A percentile compares a stretch with the other conserved stretches of the same genome.
These are phyloP conservation scores for Suhomyces yuchorum DNA, from an alignment of 1,139 yeast genomes.

Conservation along the genomic window DNA sequence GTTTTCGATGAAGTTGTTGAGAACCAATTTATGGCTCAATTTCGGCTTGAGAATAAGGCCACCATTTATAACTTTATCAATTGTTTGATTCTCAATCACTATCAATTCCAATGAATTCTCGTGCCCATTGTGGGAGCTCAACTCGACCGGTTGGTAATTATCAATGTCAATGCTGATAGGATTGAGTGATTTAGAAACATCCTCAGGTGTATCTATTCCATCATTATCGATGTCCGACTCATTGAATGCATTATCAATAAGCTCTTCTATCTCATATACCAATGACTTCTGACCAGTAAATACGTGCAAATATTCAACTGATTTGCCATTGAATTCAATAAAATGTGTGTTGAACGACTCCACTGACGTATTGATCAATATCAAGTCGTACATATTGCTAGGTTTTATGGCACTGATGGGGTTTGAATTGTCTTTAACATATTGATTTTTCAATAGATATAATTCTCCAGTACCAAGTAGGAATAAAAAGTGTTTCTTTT, in stretches of 20 bases:
- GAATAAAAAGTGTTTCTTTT: constrained; percentile 38
- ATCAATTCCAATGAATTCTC: constrained; percentile 29
- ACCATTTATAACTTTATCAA: constrained; percentile 21
- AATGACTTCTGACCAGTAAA: constrained; percentile 34
- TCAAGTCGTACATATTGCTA: constrained; percentile 42
- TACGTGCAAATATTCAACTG: constrained; percentile 27
- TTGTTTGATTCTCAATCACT: constrained; percentile 35
- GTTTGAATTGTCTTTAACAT: constrained; percentile 10
- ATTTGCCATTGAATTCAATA: constrained; percentile 22
- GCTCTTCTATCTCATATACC: constrained; percentile 34
- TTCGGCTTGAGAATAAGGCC: constrained; percentile 29
- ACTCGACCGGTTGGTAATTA: constrained; percentile 35
- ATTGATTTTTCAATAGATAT: constrained; percentile 38
- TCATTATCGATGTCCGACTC: constrained; percentile 20
- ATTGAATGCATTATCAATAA: constrained; percentile 31
- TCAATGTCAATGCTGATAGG: constrained; percentile 35
- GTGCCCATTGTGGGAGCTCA: constrained; percentile 16
- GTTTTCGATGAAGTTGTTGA: constrained; percentile 43
- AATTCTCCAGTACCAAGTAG: constrained; percentile 43
- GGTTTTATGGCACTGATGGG: constrained; percentile 22
- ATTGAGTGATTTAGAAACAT: constrained; percentile 15
- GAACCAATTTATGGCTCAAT: constrained; percentile 35
- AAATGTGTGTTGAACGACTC: constrained; percentile 36
- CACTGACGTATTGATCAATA: constrained; percentile 32
- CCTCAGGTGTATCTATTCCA: constrained; percentile 25